Conservation (phyloP, 306 rosid genomes). For the Ceratonia siliqua region DNA sequence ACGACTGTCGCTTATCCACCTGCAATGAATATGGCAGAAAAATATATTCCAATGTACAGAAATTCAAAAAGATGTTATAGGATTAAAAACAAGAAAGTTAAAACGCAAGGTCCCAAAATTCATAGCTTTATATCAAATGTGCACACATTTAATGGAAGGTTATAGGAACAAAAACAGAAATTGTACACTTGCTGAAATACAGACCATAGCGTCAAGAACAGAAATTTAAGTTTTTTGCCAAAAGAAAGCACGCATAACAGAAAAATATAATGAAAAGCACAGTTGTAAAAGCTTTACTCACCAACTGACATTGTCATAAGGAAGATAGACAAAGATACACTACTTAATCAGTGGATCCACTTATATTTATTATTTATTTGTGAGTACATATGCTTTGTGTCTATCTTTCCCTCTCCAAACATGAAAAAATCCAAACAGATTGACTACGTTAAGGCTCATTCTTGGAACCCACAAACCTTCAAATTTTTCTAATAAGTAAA, state of each 20-base stretch:
- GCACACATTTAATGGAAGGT: not conserved
- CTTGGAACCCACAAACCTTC: not conserved
- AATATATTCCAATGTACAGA: not conserved
- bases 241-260: not conserved
- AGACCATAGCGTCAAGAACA: not conserved
- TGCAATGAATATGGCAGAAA: conserved; percentile 30
- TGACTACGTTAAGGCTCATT: not conserved
- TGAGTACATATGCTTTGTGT: too few relatives aligned
- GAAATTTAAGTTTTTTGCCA: not conserved
- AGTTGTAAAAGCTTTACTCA: not conserved
- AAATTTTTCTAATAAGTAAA: not conserved
- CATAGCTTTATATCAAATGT: not conserved
- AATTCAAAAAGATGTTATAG: not conserved
- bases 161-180: not conserved
- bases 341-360: too few relatives aligned
- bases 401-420: too few relatives aligned
- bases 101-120: not conserved
- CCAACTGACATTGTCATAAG: too few relatives aligned
- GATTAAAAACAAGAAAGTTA: not conserved
- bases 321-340: too few relatives aligned
- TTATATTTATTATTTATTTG: too few relatives aligned
- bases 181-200: not conserved
- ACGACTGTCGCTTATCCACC: conserved; percentile 99
- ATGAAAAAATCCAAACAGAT: too few relatives aligned
- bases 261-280: not conserved